Evolutionary conservation across 495 filamentous ascomycete genomes (phyloP), one percentile per base, ranked within the genome.

Genomic region (Hypoxylon fragiforme): DNA sequence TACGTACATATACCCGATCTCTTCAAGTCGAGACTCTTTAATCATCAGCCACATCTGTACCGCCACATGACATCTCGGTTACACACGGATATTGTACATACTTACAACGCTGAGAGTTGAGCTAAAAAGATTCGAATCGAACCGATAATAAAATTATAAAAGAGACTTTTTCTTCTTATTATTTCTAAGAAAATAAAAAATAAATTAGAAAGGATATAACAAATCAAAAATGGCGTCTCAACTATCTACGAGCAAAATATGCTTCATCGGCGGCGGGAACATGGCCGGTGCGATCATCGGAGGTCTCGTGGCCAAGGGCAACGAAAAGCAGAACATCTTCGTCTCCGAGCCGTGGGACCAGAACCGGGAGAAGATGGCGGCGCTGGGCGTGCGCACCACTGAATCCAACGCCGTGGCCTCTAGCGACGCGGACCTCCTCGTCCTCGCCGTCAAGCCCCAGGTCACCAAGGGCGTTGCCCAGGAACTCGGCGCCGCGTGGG

Each of bases 321-420:
- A 69, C 43, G 31, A 57, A 42, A 69, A 65, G 50, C 43, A 64
- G 35, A 78, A 80, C 61, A 75, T 81, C 70, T 64, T 20, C 52
- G 69, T 72, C 15, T 64, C 69, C 3, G 69, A 70, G 48, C 69
- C 69, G 4, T 69, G 66, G 63, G 68, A 70, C 6, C 66, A 63
- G 40, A 69, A 65, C 44, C 61, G 68, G 32, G 59, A 65, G 9
- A 69, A 69, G 61, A 69, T 70, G 51, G 31, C 20, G 8, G 66
- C 64, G 1, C 35, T 50, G n/a, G 65, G 68, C 4, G 67, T 66
- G 44, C 61, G 59, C 44, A 64, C 64, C 40, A 70, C 69, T 22
- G 57, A 53, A n/a, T 70, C 68, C 39, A 72, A 72, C 47, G 28
- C 52, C 41, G 69, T 67, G 16, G 65, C 67, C 8, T 54, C 62